phyloP scores from a whole-genome alignment of 768 basidiomycete species.

The Coprinopsis cinerea region DNA sequence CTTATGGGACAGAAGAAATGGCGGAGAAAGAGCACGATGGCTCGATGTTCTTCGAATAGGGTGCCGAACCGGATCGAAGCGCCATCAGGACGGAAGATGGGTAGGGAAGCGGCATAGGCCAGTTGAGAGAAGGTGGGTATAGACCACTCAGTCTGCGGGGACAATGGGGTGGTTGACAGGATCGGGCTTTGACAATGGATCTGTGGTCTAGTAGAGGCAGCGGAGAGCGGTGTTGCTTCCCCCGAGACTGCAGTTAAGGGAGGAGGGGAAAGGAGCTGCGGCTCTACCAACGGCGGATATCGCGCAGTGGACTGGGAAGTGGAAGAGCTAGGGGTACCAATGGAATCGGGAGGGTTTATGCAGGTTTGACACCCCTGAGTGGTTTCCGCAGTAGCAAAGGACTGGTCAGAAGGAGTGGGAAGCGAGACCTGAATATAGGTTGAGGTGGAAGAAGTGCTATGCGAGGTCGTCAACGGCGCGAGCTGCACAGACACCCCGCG shows the following conservation, averaged over 20 bases:
- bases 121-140: slow-evolving; percentile 54
- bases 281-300: too few relatives aligned
- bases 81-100: slow-evolving; percentile 66
- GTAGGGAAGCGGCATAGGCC: slow-evolving; percentile 51
- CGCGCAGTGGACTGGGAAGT: too few relatives aligned
- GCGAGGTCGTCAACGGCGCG: background rate
- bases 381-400: too few relatives aligned
- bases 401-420: too few relatives aligned
- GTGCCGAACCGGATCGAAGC: slow-evolving; percentile 61
- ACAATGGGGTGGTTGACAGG: background rate
- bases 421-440: background rate
- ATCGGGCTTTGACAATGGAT: background rate
- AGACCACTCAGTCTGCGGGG: slow-evolving; percentile 34
- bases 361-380: too few relatives aligned
- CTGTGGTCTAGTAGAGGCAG: slow-evolving; percentile 5
- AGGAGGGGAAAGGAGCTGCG: slow-evolving; percentile 5
- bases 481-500: too few relatives aligned
- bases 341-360: too few relatives aligned
- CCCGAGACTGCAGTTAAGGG: background rate
- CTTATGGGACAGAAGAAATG: slow-evolving; percentile 87
- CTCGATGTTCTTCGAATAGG: slow-evolving; percentile 47
- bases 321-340: too few relatives aligned
- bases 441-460: background rate
- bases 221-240: too few relatives aligned
- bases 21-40: slow-evolving; percentile 79